Evolutionary conservation across 306 rosid species (phyloP), one percentile per base, ranked within the genome.

Genomic region (Boehmeria nivea): DNA sequence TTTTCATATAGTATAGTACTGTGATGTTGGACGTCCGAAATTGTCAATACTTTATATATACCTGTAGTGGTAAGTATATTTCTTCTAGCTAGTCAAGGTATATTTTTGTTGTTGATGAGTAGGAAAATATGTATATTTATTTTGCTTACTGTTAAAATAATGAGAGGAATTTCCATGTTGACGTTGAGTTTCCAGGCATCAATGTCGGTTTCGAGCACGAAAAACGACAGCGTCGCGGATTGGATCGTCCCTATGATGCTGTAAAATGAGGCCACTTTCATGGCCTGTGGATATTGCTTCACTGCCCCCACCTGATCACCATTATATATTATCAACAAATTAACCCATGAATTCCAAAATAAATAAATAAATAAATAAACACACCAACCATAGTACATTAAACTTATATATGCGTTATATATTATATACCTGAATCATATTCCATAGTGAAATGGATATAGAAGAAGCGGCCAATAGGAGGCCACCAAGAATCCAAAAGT

Each of bases 401-500:
- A n/a, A n/a, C n/a, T n/a, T 5, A 26, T 14, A 6, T 19, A 26
- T 15, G 6, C 0, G 19, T 36, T 13, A 27, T n/a, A 2, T 11
- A 5, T 8, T 0, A 19, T 45, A 15, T 63, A 63, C 78, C 78
- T 77, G 94, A 20, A 89, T 54, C 12, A 71, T 67, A 69, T 69
- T 86, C 81, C 78, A 78, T 52, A 86, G 18, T 22, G 89, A 63
- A 48, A 76, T 62, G 13, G 86, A 83, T 52, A 89, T 60, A 31
- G 83, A 68, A 57, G 95, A 68, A 40, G 77, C 59, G 64, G 72
- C 86, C 44, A 83, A 75, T 48, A 86, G 67, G 66, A 76, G 31
- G 43, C 97, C 97, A 65, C 94, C 95, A 38, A 81, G 69, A 70
- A 65, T 37, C 95, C 95, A 89, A 52, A 73, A 77, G 12, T 86